These are phyloP conservation scores for Phyllosticta paracitricarpa DNA, from an alignment of 2,329 filamentous ascomycete species.

Conservation along the genomic window DNA sequence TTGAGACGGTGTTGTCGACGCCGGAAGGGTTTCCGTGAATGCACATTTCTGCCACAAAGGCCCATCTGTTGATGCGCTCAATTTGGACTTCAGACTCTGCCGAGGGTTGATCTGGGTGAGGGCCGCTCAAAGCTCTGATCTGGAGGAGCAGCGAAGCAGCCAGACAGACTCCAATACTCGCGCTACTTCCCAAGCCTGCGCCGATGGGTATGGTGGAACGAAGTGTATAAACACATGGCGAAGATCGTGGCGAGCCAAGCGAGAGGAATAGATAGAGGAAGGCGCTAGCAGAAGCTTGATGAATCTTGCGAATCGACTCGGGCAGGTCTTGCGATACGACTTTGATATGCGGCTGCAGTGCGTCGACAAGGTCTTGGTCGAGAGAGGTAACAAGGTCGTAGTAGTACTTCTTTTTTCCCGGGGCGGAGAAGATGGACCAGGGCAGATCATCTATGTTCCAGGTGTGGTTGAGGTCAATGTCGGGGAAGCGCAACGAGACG, in stretches of 20 bases:
- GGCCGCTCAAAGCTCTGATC: conserved; percentile 76
- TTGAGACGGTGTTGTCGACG: conserved; percentile 91
- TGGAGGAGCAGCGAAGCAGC: conserved; percentile 77
- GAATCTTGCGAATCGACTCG: conserved; percentile 69
- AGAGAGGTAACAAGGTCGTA: conserved; percentile 73
- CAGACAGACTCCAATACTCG: conserved; percentile 86
- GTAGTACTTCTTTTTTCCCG: conserved; percentile 87
- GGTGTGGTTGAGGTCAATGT: conserved; percentile 79
- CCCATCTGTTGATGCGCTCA: conserved; percentile 95
- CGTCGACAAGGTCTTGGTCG: conserved; percentile 70
- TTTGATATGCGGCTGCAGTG: conserved; percentile 69
- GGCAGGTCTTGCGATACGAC: conserved; percentile 57
- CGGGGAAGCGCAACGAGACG: conserved; percentile 79
- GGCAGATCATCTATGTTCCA: conserved; percentile 92
- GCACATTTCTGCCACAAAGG: conserved; percentile 92
- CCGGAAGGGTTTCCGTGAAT: conserved; percentile 96
- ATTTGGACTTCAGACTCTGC: conserved; percentile 84
- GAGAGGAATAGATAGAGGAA: conserved; percentile 93
- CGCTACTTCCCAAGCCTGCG: conserved; percentile 84
- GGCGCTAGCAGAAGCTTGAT: conserved; percentile 67
- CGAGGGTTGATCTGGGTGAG: conserved; percentile 80
- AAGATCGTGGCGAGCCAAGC: conserved; percentile 67
- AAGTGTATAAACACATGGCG: conserved; percentile 78
- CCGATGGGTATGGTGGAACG: conserved; percentile 90
- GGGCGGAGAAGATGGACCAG: conserved; percentile 70